Conservation (phyloP, 192 early-diverging fungal genomes). For the Backusella sp. region DNA sequence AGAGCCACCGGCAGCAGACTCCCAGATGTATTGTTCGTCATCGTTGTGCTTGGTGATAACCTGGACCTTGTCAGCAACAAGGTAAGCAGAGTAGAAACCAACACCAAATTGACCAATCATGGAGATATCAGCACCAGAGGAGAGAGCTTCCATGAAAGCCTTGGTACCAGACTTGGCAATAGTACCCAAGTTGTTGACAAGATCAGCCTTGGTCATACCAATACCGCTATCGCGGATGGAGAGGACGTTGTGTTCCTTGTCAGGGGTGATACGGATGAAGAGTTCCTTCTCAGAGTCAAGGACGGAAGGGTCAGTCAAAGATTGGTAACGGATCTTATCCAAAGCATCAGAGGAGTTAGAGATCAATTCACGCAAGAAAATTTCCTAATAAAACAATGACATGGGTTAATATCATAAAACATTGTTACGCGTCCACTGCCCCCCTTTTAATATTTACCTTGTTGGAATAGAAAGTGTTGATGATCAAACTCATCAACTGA, state of each 20-base stretch:
- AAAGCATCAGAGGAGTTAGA: conserved; percentile 71
- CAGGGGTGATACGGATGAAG: conserved; percentile 91
- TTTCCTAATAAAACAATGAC: conserved; percentile 39
- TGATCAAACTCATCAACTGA: conserved; percentile 99
- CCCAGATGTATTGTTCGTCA: conserved; percentile 96
- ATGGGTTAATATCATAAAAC: neutral
- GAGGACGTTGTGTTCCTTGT: conserved; percentile 71
- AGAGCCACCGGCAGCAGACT: conserved; percentile 84
- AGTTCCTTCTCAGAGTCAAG: conserved; percentile 93
- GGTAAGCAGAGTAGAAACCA: conserved; percentile 99
- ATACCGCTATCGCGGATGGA: conserved; percentile 89
- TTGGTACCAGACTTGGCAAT: conserved; percentile 99
- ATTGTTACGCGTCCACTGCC: neutral
- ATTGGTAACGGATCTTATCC: conserved; percentile 99
- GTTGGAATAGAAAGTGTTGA: conserved; percentile 99
- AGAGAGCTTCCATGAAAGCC: conserved; percentile 98
- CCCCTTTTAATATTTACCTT: conserved; percentile 52
- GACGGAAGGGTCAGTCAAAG: conserved; percentile 89
- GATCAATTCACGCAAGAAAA: conserved; percentile 98
- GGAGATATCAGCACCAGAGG: conserved; percentile 94
- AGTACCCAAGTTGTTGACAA: conserved; percentile 98
- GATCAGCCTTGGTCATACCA: conserved; percentile 94
- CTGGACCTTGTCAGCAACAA: conserved; percentile 96
- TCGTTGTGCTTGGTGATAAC: conserved; percentile 97
- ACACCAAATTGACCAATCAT: conserved; percentile 99